Conservation (phyloP, 108 stramenopile genomes). For the Nitzschia inconspicua region DNA sequence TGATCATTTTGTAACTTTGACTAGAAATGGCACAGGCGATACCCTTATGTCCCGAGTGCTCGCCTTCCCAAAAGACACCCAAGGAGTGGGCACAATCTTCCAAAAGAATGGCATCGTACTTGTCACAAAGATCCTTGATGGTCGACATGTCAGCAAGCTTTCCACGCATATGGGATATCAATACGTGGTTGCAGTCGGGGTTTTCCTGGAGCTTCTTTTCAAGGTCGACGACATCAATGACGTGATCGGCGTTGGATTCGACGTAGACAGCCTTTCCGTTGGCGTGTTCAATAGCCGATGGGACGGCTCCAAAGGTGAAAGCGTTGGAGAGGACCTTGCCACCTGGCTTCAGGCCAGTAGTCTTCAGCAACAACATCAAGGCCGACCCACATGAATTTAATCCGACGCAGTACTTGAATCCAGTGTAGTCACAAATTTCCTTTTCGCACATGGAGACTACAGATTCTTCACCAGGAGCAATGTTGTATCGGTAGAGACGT, state of each 20-base stretch:
- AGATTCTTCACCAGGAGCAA: constrained; percentile 50
- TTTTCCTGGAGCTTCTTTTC: constrained; percentile 72
- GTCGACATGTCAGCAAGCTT: constrained; percentile 87
- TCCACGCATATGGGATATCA: constrained; percentile 92
- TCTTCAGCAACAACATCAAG: constrained; percentile 80
- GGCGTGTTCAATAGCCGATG: constrained; percentile 80
- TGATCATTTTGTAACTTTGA: constrained; percentile 91
- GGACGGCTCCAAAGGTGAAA: constrained; percentile 89
- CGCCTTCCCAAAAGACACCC: constrained; percentile 73
- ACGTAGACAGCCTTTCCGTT: constrained; percentile 86
- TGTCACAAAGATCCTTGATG: constrained; percentile 67
- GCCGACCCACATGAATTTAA: constrained; percentile 88
- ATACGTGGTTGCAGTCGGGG: constrained; percentile 74
- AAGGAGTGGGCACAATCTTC: constrained; percentile 91
- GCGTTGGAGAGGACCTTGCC: constrained; percentile 87
- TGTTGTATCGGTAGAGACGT: constrained; percentile 79
- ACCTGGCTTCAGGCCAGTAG: constrained; percentile 70
- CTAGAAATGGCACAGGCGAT: constrained; percentile 61
- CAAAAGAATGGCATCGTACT: constrained; percentile 58
- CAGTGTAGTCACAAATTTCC: constrained; percentile 78
- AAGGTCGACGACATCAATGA: constrained; percentile 78
- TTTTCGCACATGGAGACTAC: constrained; percentile 65
- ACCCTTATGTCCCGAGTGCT: constrained; percentile 86
- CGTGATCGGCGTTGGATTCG: constrained; percentile 74
- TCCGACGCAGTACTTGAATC: constrained; percentile 80